Conservation (phyloP, 2,329 filamentous ascomycete species). For the Blastomyces emzantsi region DNA sequence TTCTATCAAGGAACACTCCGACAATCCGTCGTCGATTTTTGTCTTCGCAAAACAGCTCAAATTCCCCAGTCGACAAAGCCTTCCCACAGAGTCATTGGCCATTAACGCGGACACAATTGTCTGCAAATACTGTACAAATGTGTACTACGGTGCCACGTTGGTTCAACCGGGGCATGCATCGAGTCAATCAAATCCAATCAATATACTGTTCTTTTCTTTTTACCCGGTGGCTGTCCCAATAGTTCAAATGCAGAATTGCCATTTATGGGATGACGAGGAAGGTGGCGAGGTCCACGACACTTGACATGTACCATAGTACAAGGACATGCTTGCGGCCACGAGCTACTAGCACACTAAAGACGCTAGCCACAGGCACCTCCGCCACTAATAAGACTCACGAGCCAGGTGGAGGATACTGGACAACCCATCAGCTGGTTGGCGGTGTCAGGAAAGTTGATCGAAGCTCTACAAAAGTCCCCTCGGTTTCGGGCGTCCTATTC, state of each 20-base stretch:
- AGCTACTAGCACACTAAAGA: background rate
- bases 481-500: background rate
- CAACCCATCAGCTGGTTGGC: background rate
- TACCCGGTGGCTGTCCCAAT: background rate
- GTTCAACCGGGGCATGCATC: background rate
- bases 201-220: background rate
- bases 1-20: background rate
- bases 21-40: background rate
- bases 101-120: background rate
- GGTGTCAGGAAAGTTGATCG: background rate
- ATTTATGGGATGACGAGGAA: background rate
- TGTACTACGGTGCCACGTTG: constrained; percentile 1
- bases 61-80: background rate
- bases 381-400: background rate
- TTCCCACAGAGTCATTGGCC: background rate
- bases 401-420: background rate
- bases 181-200: background rate
- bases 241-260: background rate
- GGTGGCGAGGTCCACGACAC: background rate
- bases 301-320: background rate
- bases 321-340: background rate
- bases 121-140: background rate
- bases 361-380: background rate
- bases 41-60: background rate
- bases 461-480: background rate